phyloP scores from a whole-genome alignment of 75 land plant genomes.

The Selaginella tamariscina region DNA sequence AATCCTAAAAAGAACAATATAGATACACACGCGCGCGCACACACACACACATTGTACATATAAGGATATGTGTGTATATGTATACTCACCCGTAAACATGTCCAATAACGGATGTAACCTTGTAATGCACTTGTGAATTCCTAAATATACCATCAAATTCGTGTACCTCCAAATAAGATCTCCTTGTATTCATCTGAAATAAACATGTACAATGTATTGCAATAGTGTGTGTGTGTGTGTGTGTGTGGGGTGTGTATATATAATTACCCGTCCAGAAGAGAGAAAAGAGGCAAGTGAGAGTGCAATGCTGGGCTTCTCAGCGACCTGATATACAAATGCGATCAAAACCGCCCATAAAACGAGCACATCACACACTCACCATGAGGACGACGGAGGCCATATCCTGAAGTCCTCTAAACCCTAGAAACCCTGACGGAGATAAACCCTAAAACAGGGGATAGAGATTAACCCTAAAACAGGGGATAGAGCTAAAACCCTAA shows the following conservation, averaged over 20 bases:
- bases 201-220: constrained; percentile 61
- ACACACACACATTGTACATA: neutral
- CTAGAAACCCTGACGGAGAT: no score
- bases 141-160: constrained; percentile 80
- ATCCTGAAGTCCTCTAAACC: neutral
- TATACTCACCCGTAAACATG: constrained; percentile 77
- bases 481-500: no score
- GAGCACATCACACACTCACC: neutral
- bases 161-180: constrained; percentile 81
- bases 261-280: constrained; percentile 54
- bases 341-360: neutral
- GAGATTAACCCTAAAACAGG: no score
- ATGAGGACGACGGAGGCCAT: neutral
- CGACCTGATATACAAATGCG: constrained; percentile 41
- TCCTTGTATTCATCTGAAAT: constrained; percentile 61
- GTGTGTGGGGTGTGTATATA: constrained; percentile 51
- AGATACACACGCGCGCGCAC: neutral
- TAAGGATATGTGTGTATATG: constrained; percentile 2
- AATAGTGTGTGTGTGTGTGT: constrained; percentile 58
- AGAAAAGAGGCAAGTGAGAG: constrained; percentile 57
- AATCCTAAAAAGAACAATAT: constrained; percentile 32
- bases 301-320: constrained; percentile 98
- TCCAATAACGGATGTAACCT: constrained; percentile 92
- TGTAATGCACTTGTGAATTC: constrained; percentile 39
- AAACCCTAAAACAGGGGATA: no score